Conservation (phyloP, 192 early-diverging fungal species). For the Entrophospora sp. region DNA sequence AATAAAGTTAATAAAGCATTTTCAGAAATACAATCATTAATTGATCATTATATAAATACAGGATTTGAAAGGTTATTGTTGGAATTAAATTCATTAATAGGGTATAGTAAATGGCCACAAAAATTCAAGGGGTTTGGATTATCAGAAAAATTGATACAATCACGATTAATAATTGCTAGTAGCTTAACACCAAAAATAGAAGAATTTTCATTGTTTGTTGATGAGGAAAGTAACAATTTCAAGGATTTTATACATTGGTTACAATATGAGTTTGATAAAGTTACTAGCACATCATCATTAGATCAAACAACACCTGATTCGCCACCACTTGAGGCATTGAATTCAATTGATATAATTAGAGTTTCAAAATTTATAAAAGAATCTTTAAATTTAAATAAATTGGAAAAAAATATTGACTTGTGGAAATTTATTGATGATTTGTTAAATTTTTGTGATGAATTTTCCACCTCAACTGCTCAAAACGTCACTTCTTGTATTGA, state of each 20-base stretch:
- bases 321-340: no score
- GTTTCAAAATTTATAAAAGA: no score
- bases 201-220: neutral
- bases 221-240: constrained; percentile 10
- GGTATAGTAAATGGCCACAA: constrained; percentile 22
- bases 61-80: constrained; percentile 13
- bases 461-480: no score
- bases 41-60: constrained; percentile 10
- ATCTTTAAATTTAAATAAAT: no score
- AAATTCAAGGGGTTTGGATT: constrained; percentile 14
- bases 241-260: constrained; percentile 18
- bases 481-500: no score
- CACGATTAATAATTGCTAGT: neutral
- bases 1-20: constrained; percentile 12
- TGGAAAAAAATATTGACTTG: no score
- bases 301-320: no score
- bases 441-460: no score
- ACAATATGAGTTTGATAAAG: neutral
- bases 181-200: neutral
- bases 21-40: constrained; percentile 10
- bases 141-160: constrained; percentile 2
- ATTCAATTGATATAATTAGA: neutral
- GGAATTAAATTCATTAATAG: constrained; percentile 8
- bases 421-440: no score
- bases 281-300: no score